Percentiles rank a stretch among this genome's conserved stretches.
These are phyloP conservation scores for Amylostereum chailletii DNA, from an alignment of 1,284 basidiomycete genomes.

Conservation along the genomic window DNA sequence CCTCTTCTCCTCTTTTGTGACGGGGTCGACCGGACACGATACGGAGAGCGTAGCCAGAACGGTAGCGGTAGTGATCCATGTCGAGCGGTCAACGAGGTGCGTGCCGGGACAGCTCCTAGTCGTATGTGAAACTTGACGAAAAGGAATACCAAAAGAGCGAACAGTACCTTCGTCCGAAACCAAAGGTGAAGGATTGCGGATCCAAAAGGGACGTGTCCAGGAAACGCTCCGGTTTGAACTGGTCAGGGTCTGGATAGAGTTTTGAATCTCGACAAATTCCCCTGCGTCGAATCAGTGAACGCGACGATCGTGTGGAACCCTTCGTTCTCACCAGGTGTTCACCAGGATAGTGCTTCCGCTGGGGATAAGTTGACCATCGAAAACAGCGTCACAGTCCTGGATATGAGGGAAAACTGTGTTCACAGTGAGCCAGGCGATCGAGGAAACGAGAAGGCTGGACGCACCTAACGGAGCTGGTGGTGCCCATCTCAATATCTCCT, in stretches of 20 bases:
- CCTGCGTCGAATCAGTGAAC: no score
- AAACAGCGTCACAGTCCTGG: no score
- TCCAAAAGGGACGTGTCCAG: not conserved
- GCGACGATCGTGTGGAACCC: no score
- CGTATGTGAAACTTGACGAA: no score
- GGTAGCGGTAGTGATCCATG: constrained; percentile 10
- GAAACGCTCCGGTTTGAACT: not conserved
- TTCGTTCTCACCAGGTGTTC: no score
- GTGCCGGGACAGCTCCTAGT: not conserved
- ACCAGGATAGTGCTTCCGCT: no score
- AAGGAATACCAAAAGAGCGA: no score
- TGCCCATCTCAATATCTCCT: constrained; percentile 2
- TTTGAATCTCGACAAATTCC: not conserved
- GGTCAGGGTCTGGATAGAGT: not conserved
- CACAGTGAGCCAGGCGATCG: no score
- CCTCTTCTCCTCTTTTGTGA: no score
- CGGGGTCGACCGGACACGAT: no score
- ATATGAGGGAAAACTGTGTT: no score
- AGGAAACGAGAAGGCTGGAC: not conserved
- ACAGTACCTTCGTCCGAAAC: constrained; percentile 2
- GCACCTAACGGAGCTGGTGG: constrained; percentile 7
- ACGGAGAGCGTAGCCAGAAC: constrained; percentile 9
- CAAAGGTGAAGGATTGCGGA: constrained; percentile 1
- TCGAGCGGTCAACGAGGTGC: not conserved
- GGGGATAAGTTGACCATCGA: no score